Evolutionary conservation across 441 rosid species (phyloP), one percentile per base, ranked within the genome.

Genomic region (Theobroma grandiflorum): DNA sequence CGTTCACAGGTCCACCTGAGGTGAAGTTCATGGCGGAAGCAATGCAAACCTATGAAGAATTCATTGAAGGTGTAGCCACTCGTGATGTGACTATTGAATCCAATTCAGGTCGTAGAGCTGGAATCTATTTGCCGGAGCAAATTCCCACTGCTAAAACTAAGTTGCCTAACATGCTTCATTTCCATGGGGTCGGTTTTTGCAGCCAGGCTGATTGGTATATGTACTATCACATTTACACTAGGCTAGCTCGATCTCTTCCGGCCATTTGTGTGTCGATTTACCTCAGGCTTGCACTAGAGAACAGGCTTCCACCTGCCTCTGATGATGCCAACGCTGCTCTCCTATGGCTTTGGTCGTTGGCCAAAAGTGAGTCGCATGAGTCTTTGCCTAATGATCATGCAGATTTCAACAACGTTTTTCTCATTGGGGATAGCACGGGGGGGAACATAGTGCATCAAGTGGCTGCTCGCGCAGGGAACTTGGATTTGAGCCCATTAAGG

Each of bases 141-240:
- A 35, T 2, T 3, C 37, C 8, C 8, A 18, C 14, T 2, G 33
- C 42, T 15, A 8, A 52, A 22, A 66, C 26, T 3, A 87, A 88
- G 79, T 82, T 89, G 14, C 92, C 96, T 0, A 57, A 90, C 64
- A 0, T 92, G 37, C 82, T 92, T 71, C 94, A 90, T 57, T 88
- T 92, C 77, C 94, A 90, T 59, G 96, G 94, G 0, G 96, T 94
- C 12, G 96, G 94, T 2, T 92, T 92, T 57, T 90, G 96, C 83
- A 84, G 88, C 81, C 90, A 82, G 71, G 80, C 96, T 10, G 93
- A 89, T 42, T 89, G 93, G 91, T 88, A 6, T 55, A 90, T 89
- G 94, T 92, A 92, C 79, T 78, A 92, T 75, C 4, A 75, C 38
- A 7, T 75, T 0, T 92, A 90, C 81, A 72, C 91, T 5, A 79